Base-by-base conservation (phyloP, 371 early-diverging fungal genomes). In the Gilbertella persicaria region DNA sequence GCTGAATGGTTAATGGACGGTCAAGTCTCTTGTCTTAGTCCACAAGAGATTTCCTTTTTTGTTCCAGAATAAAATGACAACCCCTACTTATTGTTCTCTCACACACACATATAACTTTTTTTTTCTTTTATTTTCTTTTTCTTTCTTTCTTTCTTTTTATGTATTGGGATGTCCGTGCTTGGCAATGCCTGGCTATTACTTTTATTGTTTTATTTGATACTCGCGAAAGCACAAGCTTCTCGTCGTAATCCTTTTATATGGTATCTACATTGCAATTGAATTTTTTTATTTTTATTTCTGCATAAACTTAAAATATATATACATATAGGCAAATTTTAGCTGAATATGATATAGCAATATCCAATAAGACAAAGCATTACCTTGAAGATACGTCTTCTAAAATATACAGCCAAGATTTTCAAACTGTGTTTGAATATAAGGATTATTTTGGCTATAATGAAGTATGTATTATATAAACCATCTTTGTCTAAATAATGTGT, bases 1-100 rank as follows among this genome's bases (percentile, higher is more conserved):
- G 75, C 88, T 6, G 88, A 89, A 57, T 65, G 87, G 36, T 44
- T 88, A 26, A 28, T 84, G 42, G 64, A 75, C 39, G 82, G 74
- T 23, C 17, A 46, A 28, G 46, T 46, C n/a, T 33, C 33, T 14
- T 46, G 46, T 13, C 4, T 46, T 4, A 14, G 16, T 17, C 8
- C 12, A 2, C 8, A 33, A 33, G 33, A 12, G 10, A 33, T 33
- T 8, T 13, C 2, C 6, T 13, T 12, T 10, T 33, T 33, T 33
- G 33, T 13, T 23, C 24, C 26, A 33, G 13, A 23, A 24, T 29
- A n/a, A n/a, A n/a, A n/a, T n/a, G n/a, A n/a, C n/a, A n/a, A n/a
- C n/a, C n/a, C n/a, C n/a, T n/a, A n/a, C n/a, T n/a, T n/a, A n/a
- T n/a, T n/a, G n/a, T n/a, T n/a, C n/a, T n/a, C n/a, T n/a, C n/a